These are phyloP conservation scores for Candida cerambycidarum DNA, from an alignment of 805 yeast species.

Conservation along the genomic window DNA sequence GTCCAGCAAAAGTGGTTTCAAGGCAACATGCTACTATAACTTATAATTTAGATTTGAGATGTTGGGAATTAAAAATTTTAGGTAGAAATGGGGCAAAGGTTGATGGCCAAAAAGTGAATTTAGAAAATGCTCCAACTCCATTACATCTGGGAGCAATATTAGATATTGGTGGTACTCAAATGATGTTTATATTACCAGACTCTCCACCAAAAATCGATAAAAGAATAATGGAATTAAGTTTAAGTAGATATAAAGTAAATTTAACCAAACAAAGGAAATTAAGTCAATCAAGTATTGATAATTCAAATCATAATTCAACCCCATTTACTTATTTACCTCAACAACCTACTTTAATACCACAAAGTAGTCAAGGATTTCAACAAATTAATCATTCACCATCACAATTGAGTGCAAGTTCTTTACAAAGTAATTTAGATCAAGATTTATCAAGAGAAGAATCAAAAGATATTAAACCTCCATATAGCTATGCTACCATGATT, in stretches of 20 bases:
- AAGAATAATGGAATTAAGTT: constrained; percentile 40
- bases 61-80: constrained; percentile 80
- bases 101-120: constrained; percentile 61
- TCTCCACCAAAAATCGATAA: constrained; percentile 68
- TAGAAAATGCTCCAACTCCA: constrained; percentile 53
- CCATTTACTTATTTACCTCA: constrained; percentile 19
- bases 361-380: constrained; percentile 47
- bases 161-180: constrained; percentile 96
- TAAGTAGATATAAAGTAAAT: constrained; percentile 30
- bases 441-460: constrained; percentile 88
- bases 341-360: constrained; percentile 17
- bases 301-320: neutral
- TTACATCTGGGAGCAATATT: constrained; percentile 85
- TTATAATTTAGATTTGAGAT: constrained; percentile 69
- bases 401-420: constrained; percentile 39
- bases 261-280: constrained; percentile 21
- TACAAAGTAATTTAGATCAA: constrained; percentile 48
- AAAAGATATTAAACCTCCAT: constrained; percentile 93
- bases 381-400: constrained; percentile 46
- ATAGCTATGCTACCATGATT: constrained; percentile 96
- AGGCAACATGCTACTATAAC: constrained; percentile 84
- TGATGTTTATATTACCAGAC: constrained; percentile 98
- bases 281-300: constrained; percentile 8
- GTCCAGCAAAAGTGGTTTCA: constrained; percentile 96
- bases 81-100: constrained; percentile 95